Evolutionary conservation across 139 green algal species (phyloP), one percentile per base, ranked within the genome.

Genomic region (Raphidocelis subcapitata): DNA sequence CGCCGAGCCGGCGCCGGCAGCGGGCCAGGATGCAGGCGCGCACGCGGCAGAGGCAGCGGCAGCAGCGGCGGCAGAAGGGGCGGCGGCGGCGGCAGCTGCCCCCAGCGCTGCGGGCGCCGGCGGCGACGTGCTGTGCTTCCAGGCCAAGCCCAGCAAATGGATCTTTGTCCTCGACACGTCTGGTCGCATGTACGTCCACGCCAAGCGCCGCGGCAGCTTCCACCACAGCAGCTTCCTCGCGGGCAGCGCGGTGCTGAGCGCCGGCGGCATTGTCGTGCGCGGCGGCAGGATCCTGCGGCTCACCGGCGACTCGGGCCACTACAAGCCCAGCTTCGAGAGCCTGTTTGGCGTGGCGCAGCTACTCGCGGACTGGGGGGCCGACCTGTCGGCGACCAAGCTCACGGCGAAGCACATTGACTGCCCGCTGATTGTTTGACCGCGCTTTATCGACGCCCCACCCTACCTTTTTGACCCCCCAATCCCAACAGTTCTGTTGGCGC

Each of bases 171-270:
- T 84, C n/a, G 86, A 88, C 49, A 77, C 74, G 28, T 62, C 70
- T 41, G 62, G 75, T n/a, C 59, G 83, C 3, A 69, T 89, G 31
- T 91, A 86, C 74, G 79, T 91, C 4, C 75, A 83, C 54, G 73
- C 79, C 33, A 89, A 89, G 70, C 78, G 79, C 49, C 46, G 33
- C 1, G 62, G 62, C 23, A 61, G 63, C 24, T 92, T 92, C 75
- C 85, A 91, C 68, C 87, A 92, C 76, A 84, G 70, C 2, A 86
- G 75, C 51, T 92, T 92, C 66, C 70, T 92, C 66, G 55, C 75
- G 18, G 86, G 86, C 31, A 84, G 82, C 3, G 83, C 82, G 1
- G 84, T 90, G 32, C 62, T 87, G 29, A 71, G 82, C n/a, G 86
- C 86, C 16, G 86, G 86, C 5, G 74, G 79, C 31, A 82, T 92